Evolutionary conservation across 139 green algal species (phyloP).

Genomic region (Gonium pectorale): DNA sequence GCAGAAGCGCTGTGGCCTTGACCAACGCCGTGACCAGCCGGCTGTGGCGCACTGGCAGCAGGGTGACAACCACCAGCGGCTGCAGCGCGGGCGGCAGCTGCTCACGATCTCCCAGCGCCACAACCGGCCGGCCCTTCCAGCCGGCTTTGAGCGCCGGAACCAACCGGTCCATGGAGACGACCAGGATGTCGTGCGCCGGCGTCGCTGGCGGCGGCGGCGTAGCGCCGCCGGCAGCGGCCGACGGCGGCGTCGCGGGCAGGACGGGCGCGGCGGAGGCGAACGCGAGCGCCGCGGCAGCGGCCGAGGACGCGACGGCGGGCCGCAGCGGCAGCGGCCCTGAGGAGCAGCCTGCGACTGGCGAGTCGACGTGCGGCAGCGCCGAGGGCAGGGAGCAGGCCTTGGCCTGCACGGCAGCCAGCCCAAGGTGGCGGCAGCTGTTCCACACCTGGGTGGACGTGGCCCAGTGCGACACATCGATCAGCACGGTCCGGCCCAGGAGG

Average conservation of each 20-base stretch:
- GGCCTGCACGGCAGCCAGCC: conserved; percentile 9
- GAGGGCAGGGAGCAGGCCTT: neutral
- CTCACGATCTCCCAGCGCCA: conserved; percentile 65
- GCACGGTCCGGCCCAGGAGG: conserved; percentile 41
- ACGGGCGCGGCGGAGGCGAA: neutral
- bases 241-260: neutral
- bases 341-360: too few relatives aligned
- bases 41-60: conserved; percentile 34
- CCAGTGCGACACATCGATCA: conserved; percentile 46
- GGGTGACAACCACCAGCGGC: conserved; percentile 55
- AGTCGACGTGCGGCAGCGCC: too few relatives aligned
- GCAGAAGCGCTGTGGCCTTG: conserved; percentile 56
- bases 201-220: neutral
- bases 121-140: conserved; percentile 71
- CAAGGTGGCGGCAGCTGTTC: conserved; percentile 45
- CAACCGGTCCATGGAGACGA: conserved; percentile 57
- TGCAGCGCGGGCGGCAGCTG: conserved; percentile 55
- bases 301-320: neutral
- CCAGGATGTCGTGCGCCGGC: conserved; percentile 50
- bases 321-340: neutral
- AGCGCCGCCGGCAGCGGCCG: neutral
- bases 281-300: neutral
- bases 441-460: conserved; percentile 36
- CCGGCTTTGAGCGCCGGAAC: conserved; percentile 50
- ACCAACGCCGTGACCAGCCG: conserved; percentile 51